Percentiles rank a stretch among this genome's conserved stretches.
These are phyloP conservation scores for Malassezia sympodialis DNA, from an alignment of 1,284 basidiomycete genomes.

Conservation along the genomic window DNA sequence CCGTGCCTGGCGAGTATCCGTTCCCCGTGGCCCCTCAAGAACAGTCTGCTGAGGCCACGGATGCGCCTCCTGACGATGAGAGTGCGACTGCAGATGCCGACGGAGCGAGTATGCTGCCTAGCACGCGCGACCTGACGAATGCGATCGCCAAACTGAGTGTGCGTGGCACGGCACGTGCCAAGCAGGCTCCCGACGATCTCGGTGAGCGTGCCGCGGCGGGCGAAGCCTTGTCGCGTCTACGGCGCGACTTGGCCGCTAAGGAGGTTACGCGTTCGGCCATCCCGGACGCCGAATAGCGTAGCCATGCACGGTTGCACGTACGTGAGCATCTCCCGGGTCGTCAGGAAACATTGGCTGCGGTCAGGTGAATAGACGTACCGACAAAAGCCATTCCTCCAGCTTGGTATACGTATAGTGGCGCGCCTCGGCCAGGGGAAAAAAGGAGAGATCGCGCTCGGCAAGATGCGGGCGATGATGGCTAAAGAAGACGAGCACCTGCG, in stretches of 20 bases:
- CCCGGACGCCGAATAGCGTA: constrained; percentile 3
- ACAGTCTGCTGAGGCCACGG: not conserved
- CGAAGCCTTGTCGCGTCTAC: constrained; percentile 21
- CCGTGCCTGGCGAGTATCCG: constrained; percentile 22
- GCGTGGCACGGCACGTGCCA: constrained; percentile 23
- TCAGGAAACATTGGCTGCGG: constrained; percentile 34
- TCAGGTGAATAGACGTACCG: not conserved
- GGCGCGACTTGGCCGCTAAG: constrained; percentile 13
- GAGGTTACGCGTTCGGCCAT: not conserved
- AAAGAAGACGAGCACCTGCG: constrained; percentile 69
- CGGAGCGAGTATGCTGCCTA: constrained; percentile 4
- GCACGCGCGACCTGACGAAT: constrained; percentile 27
- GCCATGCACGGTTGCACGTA: constrained; percentile 33
- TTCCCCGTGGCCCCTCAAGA: constrained; percentile 23
- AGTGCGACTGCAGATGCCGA: not conserved
- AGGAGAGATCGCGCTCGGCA: constrained; percentile 71
- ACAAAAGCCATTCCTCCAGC: constrained; percentile 56
- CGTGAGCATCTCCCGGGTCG: constrained; percentile 30
- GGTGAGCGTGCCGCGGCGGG: constrained; percentile 21
- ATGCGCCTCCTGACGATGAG: not conserved
- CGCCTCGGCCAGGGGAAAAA: constrained; percentile 62
- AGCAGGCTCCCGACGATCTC: constrained; percentile 16
- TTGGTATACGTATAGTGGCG: constrained; percentile 67
- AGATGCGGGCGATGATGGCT: constrained; percentile 77
- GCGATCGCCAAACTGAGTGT: constrained; percentile 33